Evolutionary conservation across 257 asterid genomes (phyloP).

Genomic region (Solanum tacnaense): DNA sequence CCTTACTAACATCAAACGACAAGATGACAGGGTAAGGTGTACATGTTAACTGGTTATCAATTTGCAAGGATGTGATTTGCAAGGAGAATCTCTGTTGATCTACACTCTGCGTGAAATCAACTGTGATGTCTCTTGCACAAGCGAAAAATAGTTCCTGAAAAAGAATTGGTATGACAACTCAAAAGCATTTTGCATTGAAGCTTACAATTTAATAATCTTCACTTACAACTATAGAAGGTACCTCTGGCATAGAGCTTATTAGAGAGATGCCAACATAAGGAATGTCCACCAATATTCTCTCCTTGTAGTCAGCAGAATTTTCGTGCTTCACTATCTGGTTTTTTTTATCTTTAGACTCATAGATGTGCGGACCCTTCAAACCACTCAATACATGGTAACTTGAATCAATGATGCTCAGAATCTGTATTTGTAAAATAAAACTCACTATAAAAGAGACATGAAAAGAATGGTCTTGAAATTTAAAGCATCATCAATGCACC

Average conservation of each 20-base stretch:
- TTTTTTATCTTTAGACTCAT: conserved; percentile 42
- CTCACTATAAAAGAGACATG: conserved; percentile 9
- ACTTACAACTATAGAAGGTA: conserved; percentile 10
- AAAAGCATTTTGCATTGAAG: background rate
- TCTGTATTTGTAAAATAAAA: conserved; percentile 35
- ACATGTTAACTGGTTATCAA: conserved; percentile 73
- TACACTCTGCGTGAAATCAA: conserved; percentile 61
- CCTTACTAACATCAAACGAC: conserved; percentile 57
- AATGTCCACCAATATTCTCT: conserved; percentile 54
- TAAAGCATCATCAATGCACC: conserved; percentile 29
- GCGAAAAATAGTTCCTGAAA: conserved; percentile 83
- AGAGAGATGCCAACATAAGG: conserved; percentile 86
- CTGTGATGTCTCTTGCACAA: conserved; percentile 57
- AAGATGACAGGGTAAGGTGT: conserved; percentile 85
- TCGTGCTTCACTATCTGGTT: conserved; percentile 39
- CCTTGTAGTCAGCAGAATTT: conserved; percentile 39
- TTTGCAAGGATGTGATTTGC: conserved; percentile 63
- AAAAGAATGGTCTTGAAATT: background rate
- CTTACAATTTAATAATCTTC: background rate
- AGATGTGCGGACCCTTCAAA: conserved; percentile 45
- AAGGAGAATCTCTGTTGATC: conserved; percentile 75
- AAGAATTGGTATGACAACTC: conserved; percentile 9
- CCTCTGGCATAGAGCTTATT: conserved; percentile 86
- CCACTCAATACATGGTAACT: conserved; percentile 64
- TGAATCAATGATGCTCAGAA: conserved; percentile 82